Percentiles rank a stretch among this genome's conserved stretches.
phyloP scores from a whole-genome alignment of 2,329 filamentous ascomycete genomes.

The Apiospora sp. region DNA sequence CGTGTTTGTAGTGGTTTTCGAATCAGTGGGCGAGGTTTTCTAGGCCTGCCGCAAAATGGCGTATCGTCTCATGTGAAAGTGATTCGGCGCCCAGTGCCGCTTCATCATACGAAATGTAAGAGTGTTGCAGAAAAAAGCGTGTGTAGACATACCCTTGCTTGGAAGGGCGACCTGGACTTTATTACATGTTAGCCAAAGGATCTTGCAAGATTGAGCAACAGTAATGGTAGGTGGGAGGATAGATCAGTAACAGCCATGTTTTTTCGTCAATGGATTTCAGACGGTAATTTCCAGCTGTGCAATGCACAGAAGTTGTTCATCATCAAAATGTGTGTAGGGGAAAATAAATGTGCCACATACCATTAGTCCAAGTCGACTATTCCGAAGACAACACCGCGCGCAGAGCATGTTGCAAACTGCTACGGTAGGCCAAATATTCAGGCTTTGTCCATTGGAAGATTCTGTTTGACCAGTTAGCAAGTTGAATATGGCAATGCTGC shows the following conservation, averaged over 20 bases:
- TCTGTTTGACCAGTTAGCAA: slow-evolving; percentile 26
- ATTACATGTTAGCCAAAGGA: slow-evolving; percentile 25
- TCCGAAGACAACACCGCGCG: too few species aligned
- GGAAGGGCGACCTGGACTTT: slow-evolving; percentile 29
- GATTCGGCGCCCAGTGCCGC: slow-evolving; percentile 96
- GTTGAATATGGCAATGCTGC: slow-evolving; percentile 1
- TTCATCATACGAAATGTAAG: slow-evolving; percentile 72
- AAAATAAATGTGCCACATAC: slow-evolving; percentile 40
- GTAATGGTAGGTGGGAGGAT: background rate
- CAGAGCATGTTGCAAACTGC: background rate
- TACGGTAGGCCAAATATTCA: too few species aligned
- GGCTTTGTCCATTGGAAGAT: background rate
- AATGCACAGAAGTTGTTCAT: slow-evolving; percentile 75
- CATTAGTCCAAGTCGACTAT: slow-evolving; percentile 27
- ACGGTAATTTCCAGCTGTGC: slow-evolving; percentile 96
- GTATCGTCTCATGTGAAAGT: slow-evolving; percentile 77
- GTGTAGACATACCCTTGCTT: slow-evolving; percentile 33
- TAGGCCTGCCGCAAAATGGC: slow-evolving; percentile 97
- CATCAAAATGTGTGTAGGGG: slow-evolving; percentile 46
- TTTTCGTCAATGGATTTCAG: slow-evolving; percentile 84
- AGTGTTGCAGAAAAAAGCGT: slow-evolving; percentile 38
- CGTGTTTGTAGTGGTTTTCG: slow-evolving; percentile 29
- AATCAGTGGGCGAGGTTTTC: slow-evolving; percentile 99
- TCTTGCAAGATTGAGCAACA: background rate
- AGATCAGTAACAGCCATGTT: slow-evolving; percentile 86